A percentile compares a stretch with the other conserved stretches of the same genome.
Evolutionary conservation across 2,329 filamentous ascomycete species (phyloP).

Genomic region (Talaromyces pinophilus): DNA sequence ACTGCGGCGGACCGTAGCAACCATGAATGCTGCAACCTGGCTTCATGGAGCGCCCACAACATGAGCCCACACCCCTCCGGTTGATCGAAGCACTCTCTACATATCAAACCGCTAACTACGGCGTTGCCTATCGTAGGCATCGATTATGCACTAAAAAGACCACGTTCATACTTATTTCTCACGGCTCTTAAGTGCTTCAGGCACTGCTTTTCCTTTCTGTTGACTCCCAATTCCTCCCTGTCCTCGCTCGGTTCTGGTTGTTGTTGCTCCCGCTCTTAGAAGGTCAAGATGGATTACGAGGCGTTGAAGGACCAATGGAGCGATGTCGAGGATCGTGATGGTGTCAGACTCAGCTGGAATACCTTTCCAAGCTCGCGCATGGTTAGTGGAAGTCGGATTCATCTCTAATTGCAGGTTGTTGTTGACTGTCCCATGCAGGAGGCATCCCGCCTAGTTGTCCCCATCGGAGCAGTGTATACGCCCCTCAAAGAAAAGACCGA

Average conservation of each 20-base stretch:
- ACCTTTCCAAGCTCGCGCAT: conserved; percentile 97
- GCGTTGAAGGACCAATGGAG: conserved; percentile 93
- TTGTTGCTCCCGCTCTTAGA: conserved; percentile 24
- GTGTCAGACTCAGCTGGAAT: conserved; percentile 95
- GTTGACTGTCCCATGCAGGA: conserved; percentile 58
- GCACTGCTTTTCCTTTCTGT: conserved; percentile 24
- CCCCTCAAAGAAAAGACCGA: conserved; percentile 91
- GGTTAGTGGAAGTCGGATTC: conserved; percentile 55
- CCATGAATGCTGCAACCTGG: conserved; percentile 49
- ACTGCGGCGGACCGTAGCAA: conserved; percentile 37
- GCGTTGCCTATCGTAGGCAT: conserved; percentile 33
- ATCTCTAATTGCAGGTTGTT: conserved; percentile 25
- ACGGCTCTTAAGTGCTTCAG: conserved; percentile 28
- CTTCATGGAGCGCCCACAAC: conserved; percentile 39
- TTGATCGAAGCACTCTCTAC: conserved; percentile 31
- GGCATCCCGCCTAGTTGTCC: conserved; percentile 90
- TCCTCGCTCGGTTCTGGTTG: conserved; percentile 15
- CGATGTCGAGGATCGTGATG: conserved; percentile 94
- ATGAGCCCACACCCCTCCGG: conserved; percentile 33
- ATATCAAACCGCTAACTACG: conserved; percentile 32
- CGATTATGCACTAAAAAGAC: conserved; percentile 33
- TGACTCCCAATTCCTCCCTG: conserved; percentile 24
- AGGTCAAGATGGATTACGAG: conserved; percentile 79
- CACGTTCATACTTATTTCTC: conserved; percentile 8
- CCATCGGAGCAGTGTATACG: conserved; percentile 93